Conservation (phyloP, 352 stramenopile species). For the Pythium folliculosum region DNA sequence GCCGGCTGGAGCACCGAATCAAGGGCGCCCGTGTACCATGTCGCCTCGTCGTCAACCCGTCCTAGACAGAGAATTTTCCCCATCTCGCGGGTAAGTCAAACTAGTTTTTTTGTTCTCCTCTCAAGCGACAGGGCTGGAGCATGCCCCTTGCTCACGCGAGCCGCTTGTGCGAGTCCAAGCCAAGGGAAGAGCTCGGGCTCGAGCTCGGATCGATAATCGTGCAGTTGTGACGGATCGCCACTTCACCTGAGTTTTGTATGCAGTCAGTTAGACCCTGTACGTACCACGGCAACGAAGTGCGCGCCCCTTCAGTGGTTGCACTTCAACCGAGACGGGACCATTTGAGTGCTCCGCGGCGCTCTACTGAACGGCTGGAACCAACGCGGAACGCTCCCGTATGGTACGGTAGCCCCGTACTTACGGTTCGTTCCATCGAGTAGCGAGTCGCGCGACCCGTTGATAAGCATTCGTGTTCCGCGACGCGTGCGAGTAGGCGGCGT, state of each 20-base stretch:
- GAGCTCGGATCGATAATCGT: not conserved
- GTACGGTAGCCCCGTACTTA: constrained; percentile 2
- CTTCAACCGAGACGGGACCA: constrained; percentile 9
- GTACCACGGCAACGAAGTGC: constrained; percentile 15
- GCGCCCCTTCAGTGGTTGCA: constrained; percentile 12
- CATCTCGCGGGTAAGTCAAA: not conserved
- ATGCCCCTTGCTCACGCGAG: not conserved
- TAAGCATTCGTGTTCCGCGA: not conserved
- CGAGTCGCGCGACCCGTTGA: not conserved
- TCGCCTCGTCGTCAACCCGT: not conserved
- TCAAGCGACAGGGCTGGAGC: not conserved
- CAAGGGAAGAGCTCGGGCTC: not conserved
- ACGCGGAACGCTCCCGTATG: constrained; percentile 1
- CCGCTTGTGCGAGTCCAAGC: not conserved
- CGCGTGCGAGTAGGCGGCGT: not conserved
- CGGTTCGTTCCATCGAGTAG: not conserved
- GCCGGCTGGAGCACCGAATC: constrained; percentile 1
- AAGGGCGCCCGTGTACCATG: not conserved
- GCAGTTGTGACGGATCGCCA: not conserved
- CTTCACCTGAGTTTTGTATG: constrained; percentile 10
- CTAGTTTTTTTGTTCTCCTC: constrained; percentile 6
- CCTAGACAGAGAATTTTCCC: not conserved
- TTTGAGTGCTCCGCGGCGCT: not conserved
- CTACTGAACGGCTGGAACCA: constrained; percentile 1
- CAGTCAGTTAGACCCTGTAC: constrained; percentile 19